Evolutionary conservation across 2,329 filamentous ascomycete genomes (phyloP).

Genomic region (Trichophyton benhamiae): DNA sequence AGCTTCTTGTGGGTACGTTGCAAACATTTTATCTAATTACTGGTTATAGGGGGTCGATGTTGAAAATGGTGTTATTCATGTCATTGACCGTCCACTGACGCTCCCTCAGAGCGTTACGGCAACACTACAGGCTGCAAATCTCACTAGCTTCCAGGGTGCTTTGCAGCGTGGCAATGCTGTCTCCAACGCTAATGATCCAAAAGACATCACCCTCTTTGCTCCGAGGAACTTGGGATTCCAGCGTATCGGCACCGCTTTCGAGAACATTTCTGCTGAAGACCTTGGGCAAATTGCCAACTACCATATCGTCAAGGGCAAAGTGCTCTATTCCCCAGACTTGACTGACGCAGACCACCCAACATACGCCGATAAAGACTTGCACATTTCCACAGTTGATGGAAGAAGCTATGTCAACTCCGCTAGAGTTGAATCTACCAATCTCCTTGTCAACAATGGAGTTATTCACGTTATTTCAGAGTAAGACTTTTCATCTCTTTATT

Average conservation of each 20-base stretch:
- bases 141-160: constrained; percentile 38
- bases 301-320: constrained; percentile 47
- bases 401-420: constrained; percentile 42
- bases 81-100: constrained; percentile 39
- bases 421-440: constrained; percentile 37
- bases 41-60: constrained; percentile 39
- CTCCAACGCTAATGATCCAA: constrained; percentile 26
- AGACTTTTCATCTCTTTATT: constrained; percentile 15
- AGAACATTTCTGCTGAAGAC: constrained; percentile 23
- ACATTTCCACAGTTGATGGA: constrained; percentile 33
- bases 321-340: constrained; percentile 42
- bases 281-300: constrained; percentile 48
- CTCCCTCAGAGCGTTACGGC: constrained; percentile 35
- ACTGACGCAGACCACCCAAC: constrained; percentile 27
- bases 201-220: constrained; percentile 25
- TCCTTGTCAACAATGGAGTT: constrained; percentile 45
- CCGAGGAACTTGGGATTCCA: constrained; percentile 12
- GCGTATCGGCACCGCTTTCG: constrained; percentile 8
- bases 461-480: constrained; percentile 48
- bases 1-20: neutral
- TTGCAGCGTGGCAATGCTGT: constrained; percentile 31
- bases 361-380: constrained; percentile 38
- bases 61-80: constrained; percentile 44
- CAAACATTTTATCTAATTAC: neutral
- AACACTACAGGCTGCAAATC: constrained; percentile 32